Base-by-base conservation (phyloP, 2,329 filamentous ascomycete genomes). In the Cladophialophora bantiana region DNA sequence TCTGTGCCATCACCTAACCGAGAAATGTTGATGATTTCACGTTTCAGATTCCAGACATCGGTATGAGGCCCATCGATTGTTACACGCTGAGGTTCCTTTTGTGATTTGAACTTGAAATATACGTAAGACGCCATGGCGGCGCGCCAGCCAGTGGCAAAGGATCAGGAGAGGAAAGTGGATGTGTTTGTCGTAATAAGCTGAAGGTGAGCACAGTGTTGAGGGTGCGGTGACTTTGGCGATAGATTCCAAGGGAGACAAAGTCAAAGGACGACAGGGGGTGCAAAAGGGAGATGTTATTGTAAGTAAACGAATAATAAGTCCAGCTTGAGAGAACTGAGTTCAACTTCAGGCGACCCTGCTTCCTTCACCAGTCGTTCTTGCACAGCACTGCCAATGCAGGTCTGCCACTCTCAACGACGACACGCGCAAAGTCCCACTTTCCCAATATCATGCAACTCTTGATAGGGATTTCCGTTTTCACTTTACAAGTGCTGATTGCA, bases 91-190 rank as follows among this genome's bases (percentile, higher is more conserved):
- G 93, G 92, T 78, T 98, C 95, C 83, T 93, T 97, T 78, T 96
- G 93, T 74, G 94, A 98, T 83, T 97, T 98, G 89, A 99, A 99
- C 83, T 97, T 97, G 91, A 97, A 99, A 83, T 97, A 98, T 77
- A 99, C 95, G 73, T 94, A 98, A 65, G 95, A 97, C 78, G 93
- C 88, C 94, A 97, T 97, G 76, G 76, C 88, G 66, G 63, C 58
- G 57, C 52, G 60, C 60, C 67, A 61, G 42, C 31, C 26, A 34
- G 56, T 31, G 42, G 53, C 50, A 15, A 26, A 31, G 34, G 48
- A 20, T 42, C 48, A 63, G 15, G 64, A 53, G 60, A 60, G 20
- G 59, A 35, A 38, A 59, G 67, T 52, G 32, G 57, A 64, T 36
- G 40, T 56, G 50, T 20, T 57, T 40, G 42, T 59, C 31, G 32